Conservation (phyloP, 2,329 filamentous ascomycete species). For the Hymenoscyphus albidus region DNA sequence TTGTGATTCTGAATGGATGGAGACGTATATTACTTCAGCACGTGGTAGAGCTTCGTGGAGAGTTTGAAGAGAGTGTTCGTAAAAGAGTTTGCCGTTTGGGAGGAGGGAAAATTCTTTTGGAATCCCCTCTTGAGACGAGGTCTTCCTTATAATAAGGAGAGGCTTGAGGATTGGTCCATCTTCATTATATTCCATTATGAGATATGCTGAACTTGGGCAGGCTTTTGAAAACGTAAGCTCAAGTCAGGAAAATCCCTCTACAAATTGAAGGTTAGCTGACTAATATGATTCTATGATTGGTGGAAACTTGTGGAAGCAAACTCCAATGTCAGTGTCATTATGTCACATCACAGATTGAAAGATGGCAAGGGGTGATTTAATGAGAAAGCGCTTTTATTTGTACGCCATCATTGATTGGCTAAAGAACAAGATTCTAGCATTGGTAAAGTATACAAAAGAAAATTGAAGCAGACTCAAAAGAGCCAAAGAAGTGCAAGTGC, state of each 20-base stretch:
- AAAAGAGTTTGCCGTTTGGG: conserved; percentile 30
- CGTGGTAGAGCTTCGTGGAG: conserved; percentile 26
- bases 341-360: not conserved
- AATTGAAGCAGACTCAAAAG: not conserved
- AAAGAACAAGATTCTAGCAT: not conserved
- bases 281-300: not conserved
- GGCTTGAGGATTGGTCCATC: not conserved
- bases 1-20: conserved; percentile 8
- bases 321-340: not conserved
- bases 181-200: not conserved
- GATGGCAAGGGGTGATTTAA: not conserved
- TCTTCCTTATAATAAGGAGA: not conserved
- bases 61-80: conserved; percentile 29
- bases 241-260: not conserved
- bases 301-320: not conserved
- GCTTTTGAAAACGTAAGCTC: not conserved
- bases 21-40: conserved; percentile 31
- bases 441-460: not conserved
- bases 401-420: not conserved
- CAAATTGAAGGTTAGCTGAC: not conserved
- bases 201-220: not conserved
- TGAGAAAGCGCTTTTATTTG: not conserved
- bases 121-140: conserved; percentile 30
- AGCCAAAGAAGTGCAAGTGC: conserved; percentile 1
- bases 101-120: conserved; percentile 36